These are phyloP conservation scores for Tubosaeta sp. DNA, from an alignment of 768 basidiomycete genomes.

Conservation along the genomic window DNA sequence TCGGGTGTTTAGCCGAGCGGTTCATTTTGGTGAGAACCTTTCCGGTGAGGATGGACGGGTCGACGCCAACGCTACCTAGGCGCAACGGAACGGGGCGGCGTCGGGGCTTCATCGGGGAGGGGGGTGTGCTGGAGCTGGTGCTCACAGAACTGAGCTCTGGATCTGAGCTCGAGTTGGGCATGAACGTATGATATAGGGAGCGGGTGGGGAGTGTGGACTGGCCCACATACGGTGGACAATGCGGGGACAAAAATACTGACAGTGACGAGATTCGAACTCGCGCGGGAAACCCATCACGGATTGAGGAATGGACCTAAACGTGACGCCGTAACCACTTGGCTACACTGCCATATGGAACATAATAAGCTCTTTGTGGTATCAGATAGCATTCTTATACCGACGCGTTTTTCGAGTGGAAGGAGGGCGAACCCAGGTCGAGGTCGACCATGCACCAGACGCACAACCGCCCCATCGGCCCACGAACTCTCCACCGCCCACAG, in stretches of 20 bases:
- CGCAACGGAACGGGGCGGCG: slow-evolving; percentile 36
- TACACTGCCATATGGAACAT: slow-evolving; percentile 39
- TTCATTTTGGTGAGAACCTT: slow-evolving; percentile 39
- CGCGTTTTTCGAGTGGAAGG: slow-evolving; percentile 3
- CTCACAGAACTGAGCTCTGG: slow-evolving; percentile 9
- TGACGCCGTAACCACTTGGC: slow-evolving; percentile 60
- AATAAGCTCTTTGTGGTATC: background rate
- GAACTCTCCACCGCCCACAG: slow-evolving; percentile 38
- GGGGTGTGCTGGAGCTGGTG: slow-evolving; percentile 15
- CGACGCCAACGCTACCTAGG: slow-evolving; percentile 29
- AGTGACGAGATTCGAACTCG: slow-evolving; percentile 61
- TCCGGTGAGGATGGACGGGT: slow-evolving; percentile 41
- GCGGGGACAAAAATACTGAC: slow-evolving; percentile 30
- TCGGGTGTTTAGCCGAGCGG: slow-evolving; percentile 42
- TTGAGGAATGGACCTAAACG: slow-evolving; percentile 43
- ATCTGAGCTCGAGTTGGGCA: slow-evolving; percentile 9
- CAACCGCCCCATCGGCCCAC: slow-evolving; percentile 50
- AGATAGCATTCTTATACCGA: slow-evolving; percentile 1
- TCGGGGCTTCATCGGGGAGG: slow-evolving; percentile 25
- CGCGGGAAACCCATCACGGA: slow-evolving; percentile 57
- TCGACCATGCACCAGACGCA: slow-evolving; percentile 27
- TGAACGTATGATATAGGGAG: slow-evolving; percentile 6
- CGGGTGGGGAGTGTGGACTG: background rate
- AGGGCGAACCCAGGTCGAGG: slow-evolving; percentile 4
- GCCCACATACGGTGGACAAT: slow-evolving; percentile 13